phyloP scores from a whole-genome alignment of 768 basidiomycete genomes.

The Hypholoma fasciculare region DNA sequence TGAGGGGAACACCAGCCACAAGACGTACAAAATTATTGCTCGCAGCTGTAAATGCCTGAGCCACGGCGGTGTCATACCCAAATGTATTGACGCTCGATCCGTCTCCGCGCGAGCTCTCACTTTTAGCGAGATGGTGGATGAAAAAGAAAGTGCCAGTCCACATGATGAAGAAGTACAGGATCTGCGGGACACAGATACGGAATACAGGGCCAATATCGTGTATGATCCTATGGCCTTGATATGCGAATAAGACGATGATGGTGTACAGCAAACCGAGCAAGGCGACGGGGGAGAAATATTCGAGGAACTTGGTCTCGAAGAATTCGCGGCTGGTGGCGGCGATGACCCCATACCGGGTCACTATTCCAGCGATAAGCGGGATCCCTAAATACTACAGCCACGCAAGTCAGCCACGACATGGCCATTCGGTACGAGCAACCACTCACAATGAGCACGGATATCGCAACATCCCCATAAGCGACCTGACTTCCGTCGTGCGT shows the following conservation, averaged over 20 bases:
- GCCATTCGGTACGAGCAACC: background rate
- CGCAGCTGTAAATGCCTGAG: slow-evolving; percentile 78
- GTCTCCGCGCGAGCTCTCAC: slow-evolving; percentile 18
- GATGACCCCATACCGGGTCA: slow-evolving; percentile 64
- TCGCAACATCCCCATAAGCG: slow-evolving; percentile 57
- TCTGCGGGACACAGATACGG: slow-evolving; percentile 77
- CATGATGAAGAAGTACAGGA: slow-evolving; percentile 79
- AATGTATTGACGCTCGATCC: slow-evolving; percentile 15
- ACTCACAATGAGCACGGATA: slow-evolving; percentile 72
- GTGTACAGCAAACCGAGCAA: slow-evolving; percentile 82
- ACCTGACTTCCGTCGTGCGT: slow-evolving; percentile 38
- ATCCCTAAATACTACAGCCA: slow-evolving; percentile 76
- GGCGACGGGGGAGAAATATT: slow-evolving; percentile 65
- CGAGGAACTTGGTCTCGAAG: slow-evolving; percentile 63
- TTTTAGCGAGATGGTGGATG: slow-evolving; percentile 48
- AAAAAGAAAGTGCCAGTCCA: slow-evolving; percentile 63
- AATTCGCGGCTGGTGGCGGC: slow-evolving; percentile 42
- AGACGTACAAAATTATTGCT: slow-evolving; percentile 72
- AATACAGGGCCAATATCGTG: slow-evolving; percentile 77
- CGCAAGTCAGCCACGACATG: background rate
- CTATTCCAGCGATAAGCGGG: slow-evolving; percentile 67
- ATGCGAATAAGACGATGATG: slow-evolving; percentile 73
- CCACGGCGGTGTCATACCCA: slow-evolving; percentile 73
- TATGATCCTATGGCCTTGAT: slow-evolving; percentile 68
- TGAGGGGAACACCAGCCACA: background rate